phyloP scores from a whole-genome alignment of 495 filamentous ascomycete genomes.

The Durotheca rogersii region DNA sequence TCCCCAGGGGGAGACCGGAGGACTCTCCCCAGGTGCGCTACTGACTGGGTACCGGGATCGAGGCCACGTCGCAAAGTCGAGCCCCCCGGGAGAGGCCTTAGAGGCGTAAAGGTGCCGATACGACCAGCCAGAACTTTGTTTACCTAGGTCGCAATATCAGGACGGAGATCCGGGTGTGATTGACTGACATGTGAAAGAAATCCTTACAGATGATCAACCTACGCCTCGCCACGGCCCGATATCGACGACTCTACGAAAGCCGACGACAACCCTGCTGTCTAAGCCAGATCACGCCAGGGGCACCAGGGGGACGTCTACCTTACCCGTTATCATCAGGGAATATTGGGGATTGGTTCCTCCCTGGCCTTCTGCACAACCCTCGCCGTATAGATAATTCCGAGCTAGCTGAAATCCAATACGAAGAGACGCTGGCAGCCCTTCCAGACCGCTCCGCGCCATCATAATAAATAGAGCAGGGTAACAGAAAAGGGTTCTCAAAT shows the following conservation, averaged over 20 bases:
- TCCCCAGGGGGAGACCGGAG: no score
- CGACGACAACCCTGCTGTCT: conserved; percentile 1
- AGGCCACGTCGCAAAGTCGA: conserved; percentile 5
- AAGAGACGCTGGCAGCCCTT: conserved; percentile 1
- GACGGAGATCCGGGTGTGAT: not conserved
- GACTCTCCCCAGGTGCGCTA: no score
- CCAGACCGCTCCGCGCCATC: conserved; percentile 8
- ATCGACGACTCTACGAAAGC: no score
- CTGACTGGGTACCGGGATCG: conserved; percentile 2
- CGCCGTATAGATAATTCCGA: conserved; percentile 8
- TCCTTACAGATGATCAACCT: conserved; percentile 19
- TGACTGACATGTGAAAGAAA: conserved; percentile 14
- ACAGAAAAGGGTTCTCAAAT: conserved; percentile 6
- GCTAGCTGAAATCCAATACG: conserved; percentile 12
- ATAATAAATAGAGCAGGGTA: conserved; percentile 6
- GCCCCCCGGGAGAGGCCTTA: conserved; percentile 1
- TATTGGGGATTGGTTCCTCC: conserved; percentile 22
- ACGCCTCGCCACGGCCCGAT: conserved; percentile 5
- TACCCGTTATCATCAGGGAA: conserved; percentile 4
- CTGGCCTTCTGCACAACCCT: conserved; percentile 9
- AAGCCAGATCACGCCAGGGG: not conserved
- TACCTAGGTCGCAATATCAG: conserved; percentile 28
- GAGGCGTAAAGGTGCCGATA: no score
- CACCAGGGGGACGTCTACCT: conserved; percentile 1
- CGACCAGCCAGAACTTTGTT: conserved; percentile 18